These are phyloP conservation scores for Hypoxylon cercidicola DNA, from an alignment of 495 filamentous ascomycete genomes.

Conservation along the genomic window DNA sequence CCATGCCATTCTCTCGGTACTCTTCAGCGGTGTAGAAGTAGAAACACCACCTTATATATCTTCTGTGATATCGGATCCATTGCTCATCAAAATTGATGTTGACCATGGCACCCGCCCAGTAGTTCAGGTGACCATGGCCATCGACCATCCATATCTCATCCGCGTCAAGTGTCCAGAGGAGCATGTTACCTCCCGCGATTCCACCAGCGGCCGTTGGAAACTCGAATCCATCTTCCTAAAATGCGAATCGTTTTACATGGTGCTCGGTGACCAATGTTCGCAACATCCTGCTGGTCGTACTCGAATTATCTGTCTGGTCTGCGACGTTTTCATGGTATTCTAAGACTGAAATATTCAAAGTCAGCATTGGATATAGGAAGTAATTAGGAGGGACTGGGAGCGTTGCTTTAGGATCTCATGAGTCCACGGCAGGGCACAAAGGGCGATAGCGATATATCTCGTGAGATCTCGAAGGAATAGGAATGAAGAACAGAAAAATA, in stretches of 20 bases:
- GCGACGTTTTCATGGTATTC: neutral
- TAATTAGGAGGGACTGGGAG: neutral
- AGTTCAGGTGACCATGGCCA: neutral
- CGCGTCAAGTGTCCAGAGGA: neutral
- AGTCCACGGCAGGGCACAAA: no score
- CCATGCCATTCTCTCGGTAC: neutral
- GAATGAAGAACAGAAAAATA: neutral
- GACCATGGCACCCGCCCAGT: neutral
- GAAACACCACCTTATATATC: neutral
- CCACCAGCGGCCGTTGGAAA: neutral
- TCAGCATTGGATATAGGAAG: neutral
- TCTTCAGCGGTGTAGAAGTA: neutral
- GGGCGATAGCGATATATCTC: no score
- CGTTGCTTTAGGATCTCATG: no score
- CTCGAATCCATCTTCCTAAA: neutral
- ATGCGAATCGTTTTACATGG: neutral
- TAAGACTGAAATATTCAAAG: neutral
- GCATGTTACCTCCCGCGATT: neutral
- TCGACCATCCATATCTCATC: neutral
- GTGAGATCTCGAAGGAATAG: no score
- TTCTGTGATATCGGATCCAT: neutral
- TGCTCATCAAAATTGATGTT: neutral
- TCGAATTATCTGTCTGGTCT: neutral
- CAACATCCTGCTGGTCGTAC: neutral
- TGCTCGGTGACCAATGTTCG: neutral